A percentile compares a stretch with the other conserved stretches of the same genome.
Conservation (phyloP, 2,329 filamentous ascomycete species). For the Mycosphaerella arachidis region DNA sequence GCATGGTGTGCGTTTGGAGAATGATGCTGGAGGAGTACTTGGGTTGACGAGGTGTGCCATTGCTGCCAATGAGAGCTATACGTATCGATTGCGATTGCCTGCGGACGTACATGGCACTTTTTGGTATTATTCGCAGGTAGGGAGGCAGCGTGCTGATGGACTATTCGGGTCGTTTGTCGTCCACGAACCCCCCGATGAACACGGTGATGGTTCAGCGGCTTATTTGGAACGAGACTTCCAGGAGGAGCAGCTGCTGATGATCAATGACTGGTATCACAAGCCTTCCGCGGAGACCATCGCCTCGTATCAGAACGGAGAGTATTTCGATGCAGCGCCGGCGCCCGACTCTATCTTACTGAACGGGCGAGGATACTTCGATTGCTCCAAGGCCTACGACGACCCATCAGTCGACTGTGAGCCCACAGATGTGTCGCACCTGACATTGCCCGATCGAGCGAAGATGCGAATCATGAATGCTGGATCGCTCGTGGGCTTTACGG, state of each 20-base stretch:
- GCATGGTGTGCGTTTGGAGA: constrained; percentile 36
- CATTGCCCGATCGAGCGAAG: constrained; percentile 11
- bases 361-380: constrained; percentile 43
- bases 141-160: constrained; percentile 41
- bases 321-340: constrained; percentile 43
- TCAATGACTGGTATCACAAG: constrained; percentile 49
- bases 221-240: constrained; percentile 16
- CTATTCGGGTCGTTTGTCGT: constrained; percentile 46
- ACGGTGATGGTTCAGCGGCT: background rate
- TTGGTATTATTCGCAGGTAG: constrained; percentile 47
- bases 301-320: constrained; percentile 41
- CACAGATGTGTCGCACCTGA: constrained; percentile 2
- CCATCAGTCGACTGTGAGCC: constrained; percentile 41
- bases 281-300: constrained; percentile 38
- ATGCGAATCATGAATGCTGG: constrained; percentile 40
- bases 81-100: constrained; percentile 30
- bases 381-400: constrained; percentile 42
- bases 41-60: constrained; percentile 21
- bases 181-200: constrained; percentile 34
- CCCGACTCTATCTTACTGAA: constrained; percentile 48
- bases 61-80: constrained; percentile 25
- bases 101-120: constrained; percentile 37
- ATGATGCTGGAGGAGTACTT: constrained; percentile 20
- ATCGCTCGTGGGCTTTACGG: constrained; percentile 37
- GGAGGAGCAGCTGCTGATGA: constrained; percentile 41